Base-by-base conservation (phyloP, 257 asterid genomes). In the Rauvolfia tetraphylla region DNA sequence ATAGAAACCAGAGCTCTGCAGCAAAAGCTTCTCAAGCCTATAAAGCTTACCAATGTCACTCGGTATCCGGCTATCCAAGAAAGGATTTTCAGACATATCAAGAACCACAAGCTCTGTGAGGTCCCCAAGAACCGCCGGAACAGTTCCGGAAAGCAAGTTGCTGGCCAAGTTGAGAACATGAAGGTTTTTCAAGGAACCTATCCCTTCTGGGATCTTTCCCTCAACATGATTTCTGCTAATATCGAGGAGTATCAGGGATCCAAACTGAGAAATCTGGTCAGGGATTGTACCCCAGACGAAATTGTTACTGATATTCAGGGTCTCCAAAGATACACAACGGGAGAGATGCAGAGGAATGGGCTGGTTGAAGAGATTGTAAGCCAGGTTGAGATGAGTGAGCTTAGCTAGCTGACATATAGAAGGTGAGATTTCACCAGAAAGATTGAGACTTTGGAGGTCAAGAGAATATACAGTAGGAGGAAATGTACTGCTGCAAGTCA, bases 201-300 rank as follows among this genome's bases (percentile, higher is more conserved):
- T 88, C 80, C 81, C 76, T 72, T 84, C 90, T 62, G 97, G 98
- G 86, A 93, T 89, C 56, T 81, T 84, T 39, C 96, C 97, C 80
- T 91, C 92, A 68, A 93, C 71, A 51, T 88, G 98, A 68, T 93
- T 93, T 76, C 78, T 88, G 88, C 97, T 84, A 0, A 93, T 79
- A 79, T 93, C 97, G 79, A 93, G 86, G 65, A 87, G 75, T 62
- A 79, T 83, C 78, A 93, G 58, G 17, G 87, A 80, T 78, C 77
- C 79, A 78, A 93, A 88, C 86, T 74, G 86, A 70, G 92, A 88
- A 73, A 93, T 85, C 68, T 91, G 94, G 10, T 85, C 94, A n/a
- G 94, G 97, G 71, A 93, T 87, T 79, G 90, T 84, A 33, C 98
- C 98, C 97, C 96, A 87, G 51, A 93, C 86, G 83, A 93, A 97